Percentiles rank a stretch among this genome's conserved stretches.
These are phyloP conservation scores for Acacia crassicarpa DNA, from an alignment of 306 rosid genomes.

Conservation along the genomic window DNA sequence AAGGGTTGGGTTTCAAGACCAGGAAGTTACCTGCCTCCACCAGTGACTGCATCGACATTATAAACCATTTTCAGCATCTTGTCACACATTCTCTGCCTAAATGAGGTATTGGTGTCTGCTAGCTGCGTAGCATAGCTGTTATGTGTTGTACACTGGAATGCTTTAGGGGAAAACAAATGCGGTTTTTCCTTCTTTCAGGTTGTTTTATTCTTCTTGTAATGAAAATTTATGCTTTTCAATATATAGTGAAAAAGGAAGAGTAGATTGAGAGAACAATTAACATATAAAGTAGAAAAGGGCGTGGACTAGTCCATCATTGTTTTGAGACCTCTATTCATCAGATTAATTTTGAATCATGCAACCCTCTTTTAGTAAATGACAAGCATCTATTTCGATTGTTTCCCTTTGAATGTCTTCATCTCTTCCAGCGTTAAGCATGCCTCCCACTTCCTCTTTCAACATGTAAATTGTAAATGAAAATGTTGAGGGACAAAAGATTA, in stretches of 20 bases:
- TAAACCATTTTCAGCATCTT: constrained; percentile 20
- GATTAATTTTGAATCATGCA: not conserved
- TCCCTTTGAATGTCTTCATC: not conserved
- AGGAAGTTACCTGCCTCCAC: constrained; percentile 62
- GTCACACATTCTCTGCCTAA: constrained; percentile 2
- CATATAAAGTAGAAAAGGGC: not conserved
- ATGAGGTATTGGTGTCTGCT: not conserved
- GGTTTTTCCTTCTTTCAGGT: constrained; percentile 14
- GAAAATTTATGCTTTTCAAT: not conserved
- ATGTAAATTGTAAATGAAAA: not conserved
- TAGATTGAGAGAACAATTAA: not conserved
- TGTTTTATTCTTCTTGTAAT: constrained; percentile 18
- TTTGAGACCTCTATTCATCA: not conserved
- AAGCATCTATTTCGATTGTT: not conserved
- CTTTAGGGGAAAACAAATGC: constrained; percentile 5
- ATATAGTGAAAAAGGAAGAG: not conserved
- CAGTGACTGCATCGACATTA: constrained; percentile 23
- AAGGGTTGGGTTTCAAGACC: constrained; percentile 86
- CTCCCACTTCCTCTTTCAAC: not conserved
- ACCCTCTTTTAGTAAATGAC: not conserved
- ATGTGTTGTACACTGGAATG: not conserved
- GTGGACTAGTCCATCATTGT: not conserved
- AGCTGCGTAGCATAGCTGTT: not conserved
- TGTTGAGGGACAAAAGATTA: not conserved
- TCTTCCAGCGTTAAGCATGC: not conserved